A percentile compares a stretch with the other conserved stretches of the same genome.
Conservation (phyloP, 75 land plant genomes). For the Isoetes taiwanensis region DNA sequence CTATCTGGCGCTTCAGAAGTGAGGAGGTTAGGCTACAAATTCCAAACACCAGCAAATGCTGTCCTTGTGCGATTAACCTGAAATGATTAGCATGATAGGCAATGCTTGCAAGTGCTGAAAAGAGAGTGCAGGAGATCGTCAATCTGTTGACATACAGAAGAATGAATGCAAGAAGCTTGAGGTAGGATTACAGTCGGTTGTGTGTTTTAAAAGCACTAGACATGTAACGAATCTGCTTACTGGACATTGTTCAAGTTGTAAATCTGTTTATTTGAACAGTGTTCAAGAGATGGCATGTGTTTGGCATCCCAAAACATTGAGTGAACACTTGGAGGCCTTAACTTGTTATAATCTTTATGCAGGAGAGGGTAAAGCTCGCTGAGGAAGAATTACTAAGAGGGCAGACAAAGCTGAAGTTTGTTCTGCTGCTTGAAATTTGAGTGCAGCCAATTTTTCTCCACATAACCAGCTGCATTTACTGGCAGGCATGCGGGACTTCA, state of each 20-base stretch:
- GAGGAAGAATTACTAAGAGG: constrained; percentile 62
- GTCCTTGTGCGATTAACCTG: not conserved
- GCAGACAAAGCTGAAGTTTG: constrained; percentile 47
- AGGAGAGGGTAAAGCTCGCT: constrained; percentile 59
- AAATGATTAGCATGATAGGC: constrained; percentile 23
- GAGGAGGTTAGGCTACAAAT: constrained; percentile 32
- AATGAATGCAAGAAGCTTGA: constrained; percentile 61
- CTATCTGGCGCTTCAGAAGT: constrained; percentile 52
- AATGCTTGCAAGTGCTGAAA: constrained; percentile 40
- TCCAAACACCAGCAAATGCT: not conserved
- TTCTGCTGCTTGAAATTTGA: not conserved
- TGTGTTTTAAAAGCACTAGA: no score
- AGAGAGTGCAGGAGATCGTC: constrained; percentile 46
- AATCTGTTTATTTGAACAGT: no score
- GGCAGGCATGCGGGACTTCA: constrained; percentile 54
- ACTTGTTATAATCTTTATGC: not conserved
- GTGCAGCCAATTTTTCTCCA: not conserved
- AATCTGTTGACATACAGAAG: constrained; percentile 52
- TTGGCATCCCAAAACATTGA: no score
- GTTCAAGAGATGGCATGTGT: no score
- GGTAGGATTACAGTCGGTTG: no score
- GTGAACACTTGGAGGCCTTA: no score
- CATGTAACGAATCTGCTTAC: no score
- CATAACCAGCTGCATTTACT: not conserved
- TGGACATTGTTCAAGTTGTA: no score